Evolutionary conservation across 73 alveolate species (phyloP).

Genomic region (Stentor coeruleus): DNA sequence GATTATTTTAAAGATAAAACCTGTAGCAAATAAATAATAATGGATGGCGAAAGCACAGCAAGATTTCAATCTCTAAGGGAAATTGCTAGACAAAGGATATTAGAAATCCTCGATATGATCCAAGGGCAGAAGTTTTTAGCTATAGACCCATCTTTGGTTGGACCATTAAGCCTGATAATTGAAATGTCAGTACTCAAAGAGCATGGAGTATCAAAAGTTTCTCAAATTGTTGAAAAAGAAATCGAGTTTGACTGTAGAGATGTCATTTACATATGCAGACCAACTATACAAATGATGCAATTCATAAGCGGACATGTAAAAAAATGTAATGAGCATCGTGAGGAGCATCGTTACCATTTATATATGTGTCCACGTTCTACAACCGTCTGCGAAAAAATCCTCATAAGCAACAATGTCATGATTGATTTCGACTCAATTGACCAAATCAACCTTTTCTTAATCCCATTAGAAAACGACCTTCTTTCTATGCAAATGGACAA

Average conservation of each 20-base stretch:
- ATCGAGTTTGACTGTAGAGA: conserved; percentile 4
- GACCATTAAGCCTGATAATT: conserved; percentile 10
- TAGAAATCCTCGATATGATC: conserved; percentile 18
- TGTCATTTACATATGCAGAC: conserved; percentile 26
- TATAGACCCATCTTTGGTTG: conserved; percentile 20
- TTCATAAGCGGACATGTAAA: background rate
- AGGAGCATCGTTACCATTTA: conserved; percentile 21
- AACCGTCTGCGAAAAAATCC: conserved; percentile 25
- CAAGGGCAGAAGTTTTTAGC: conserved; percentile 28
- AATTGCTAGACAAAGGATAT: background rate
- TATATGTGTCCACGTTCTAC: conserved; percentile 27
- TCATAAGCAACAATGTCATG: conserved; percentile 13
- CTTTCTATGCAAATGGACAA: conserved; percentile 51
- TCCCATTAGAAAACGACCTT: conserved; percentile 59
- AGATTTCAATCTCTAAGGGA: conserved; percentile 24
- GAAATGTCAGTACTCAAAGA: conserved; percentile 22
- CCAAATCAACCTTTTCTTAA: conserved; percentile 46
- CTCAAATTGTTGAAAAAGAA: background rate
- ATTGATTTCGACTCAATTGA: conserved; percentile 27
- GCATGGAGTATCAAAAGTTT: conserved; percentile 19
- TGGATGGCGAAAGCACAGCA: background rate
- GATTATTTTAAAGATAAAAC: too few species aligned
- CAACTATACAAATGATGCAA: conserved; percentile 30
- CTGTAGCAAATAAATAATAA: conserved; percentile 3
- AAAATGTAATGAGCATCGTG: background rate